Evolutionary conservation across 2,329 filamentous ascomycete species (phyloP).

Genomic region (Lomentospora prolificans): DNA sequence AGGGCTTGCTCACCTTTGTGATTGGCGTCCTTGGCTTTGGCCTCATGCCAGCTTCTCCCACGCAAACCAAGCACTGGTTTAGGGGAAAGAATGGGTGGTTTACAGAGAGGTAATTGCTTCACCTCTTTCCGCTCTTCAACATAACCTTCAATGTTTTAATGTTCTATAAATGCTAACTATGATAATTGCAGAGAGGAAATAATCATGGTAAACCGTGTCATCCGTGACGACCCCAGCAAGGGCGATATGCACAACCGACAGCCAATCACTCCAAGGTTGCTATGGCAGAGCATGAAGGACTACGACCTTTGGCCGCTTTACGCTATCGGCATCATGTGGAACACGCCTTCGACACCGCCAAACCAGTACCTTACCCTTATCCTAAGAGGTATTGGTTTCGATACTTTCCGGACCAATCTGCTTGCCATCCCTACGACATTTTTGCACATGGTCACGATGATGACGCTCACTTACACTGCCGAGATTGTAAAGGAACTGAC

Average conservation of each 20-base stretch:
- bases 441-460: constrained; percentile 27
- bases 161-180: too few relatives aligned
- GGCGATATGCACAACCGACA: constrained; percentile 52
- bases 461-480: constrained; percentile 35
- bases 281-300: constrained; percentile 44
- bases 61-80: constrained; percentile 44
- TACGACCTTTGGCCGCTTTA: constrained; percentile 51
- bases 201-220: constrained; percentile 50
- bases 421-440: constrained; percentile 39
- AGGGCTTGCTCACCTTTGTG: constrained; percentile 29
- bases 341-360: constrained; percentile 36
- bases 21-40: constrained; percentile 44
- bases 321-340: constrained; percentile 34
- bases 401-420: constrained; percentile 44
- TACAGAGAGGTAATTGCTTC: constrained; percentile 28
- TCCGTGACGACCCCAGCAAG: constrained; percentile 51
- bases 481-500: constrained; percentile 32
- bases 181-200: constrained; percentile 44
- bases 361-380: constrained; percentile 42
- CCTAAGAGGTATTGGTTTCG: constrained; percentile 38
- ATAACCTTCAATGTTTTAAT: too few relatives aligned
- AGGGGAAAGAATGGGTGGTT: constrained; percentile 49
- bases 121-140: too few relatives aligned
- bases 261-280: constrained; percentile 36
- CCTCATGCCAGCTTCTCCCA: constrained; percentile 43